Conservation (phyloP, 805 yeast species). For the Monosporozyma solicola region DNA sequence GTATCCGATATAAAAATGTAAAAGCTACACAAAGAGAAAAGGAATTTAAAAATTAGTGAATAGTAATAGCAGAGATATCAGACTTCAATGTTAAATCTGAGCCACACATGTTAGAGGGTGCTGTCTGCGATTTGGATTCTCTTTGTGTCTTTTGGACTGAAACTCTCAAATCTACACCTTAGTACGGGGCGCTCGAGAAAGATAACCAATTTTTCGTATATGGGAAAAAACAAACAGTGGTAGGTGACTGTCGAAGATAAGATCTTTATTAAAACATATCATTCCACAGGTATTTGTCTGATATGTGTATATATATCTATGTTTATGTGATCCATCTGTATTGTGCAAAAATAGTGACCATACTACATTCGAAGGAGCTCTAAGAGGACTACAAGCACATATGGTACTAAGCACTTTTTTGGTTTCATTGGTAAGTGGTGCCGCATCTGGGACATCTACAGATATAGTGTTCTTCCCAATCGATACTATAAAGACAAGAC, state of each 20-base stretch:
- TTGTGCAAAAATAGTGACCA: background rate
- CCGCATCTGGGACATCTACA: conserved; percentile 92
- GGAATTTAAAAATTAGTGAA: too few species aligned
- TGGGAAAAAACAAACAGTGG: background rate
- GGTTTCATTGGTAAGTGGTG: conserved; percentile 55
- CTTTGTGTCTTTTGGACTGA: background rate
- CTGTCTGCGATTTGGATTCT: too few species aligned
- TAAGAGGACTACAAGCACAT: background rate
- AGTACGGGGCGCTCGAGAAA: background rate
- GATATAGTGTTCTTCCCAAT: conserved; percentile 94
- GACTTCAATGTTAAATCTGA: too few species aligned
- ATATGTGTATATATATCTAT: too few species aligned
- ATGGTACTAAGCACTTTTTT: conserved; percentile 14
- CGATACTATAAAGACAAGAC: conserved; percentile 87
- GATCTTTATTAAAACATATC: background rate
- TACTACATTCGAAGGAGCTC: background rate
- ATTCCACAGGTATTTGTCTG: too few species aligned
- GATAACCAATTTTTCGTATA: background rate
- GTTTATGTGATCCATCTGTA: background rate
- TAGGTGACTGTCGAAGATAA: background rate
- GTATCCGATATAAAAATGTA: too few species aligned
- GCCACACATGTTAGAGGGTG: too few species aligned
- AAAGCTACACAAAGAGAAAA: too few species aligned
- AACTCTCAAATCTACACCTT: background rate
- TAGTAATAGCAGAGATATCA: too few species aligned